A percentile compares a stretch with the other conserved stretches of the same genome.
Conservation (phyloP, 768 basidiomycete species). For the Boletus barrowsii region DNA sequence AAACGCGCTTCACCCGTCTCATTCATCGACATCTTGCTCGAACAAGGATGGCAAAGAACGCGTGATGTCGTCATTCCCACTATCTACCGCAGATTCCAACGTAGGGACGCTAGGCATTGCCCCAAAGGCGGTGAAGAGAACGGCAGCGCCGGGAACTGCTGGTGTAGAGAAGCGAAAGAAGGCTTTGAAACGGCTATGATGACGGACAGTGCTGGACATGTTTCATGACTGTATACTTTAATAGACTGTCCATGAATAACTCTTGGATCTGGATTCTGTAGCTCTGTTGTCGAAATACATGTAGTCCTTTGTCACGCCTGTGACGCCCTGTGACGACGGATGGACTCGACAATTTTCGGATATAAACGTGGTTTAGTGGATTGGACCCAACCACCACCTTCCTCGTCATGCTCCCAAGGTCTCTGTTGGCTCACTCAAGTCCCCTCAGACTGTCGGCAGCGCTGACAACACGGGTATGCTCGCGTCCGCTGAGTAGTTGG, state of each 20-base stretch:
- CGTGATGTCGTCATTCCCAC: constrained; percentile 64
- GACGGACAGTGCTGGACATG: constrained; percentile 2
- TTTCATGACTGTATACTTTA: constrained; percentile 1
- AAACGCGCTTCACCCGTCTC: constrained; percentile 41
- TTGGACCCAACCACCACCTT: not conserved
- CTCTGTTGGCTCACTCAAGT: constrained; percentile 17
- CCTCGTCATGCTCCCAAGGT: constrained; percentile 22
- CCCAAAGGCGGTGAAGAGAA: constrained; percentile 66
- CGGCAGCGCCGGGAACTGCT: constrained; percentile 51
- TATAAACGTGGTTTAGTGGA: not conserved
- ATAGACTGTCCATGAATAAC: not conserved
- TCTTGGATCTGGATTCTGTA: not conserved
- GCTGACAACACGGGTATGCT: constrained; percentile 6
- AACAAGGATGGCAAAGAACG: constrained; percentile 49
- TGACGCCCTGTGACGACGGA: constrained; percentile 22
- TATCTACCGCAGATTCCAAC: constrained; percentile 71
- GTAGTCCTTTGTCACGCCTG: constrained; percentile 11
- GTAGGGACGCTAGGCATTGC: constrained; percentile 40
- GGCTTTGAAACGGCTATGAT: constrained; percentile 73
- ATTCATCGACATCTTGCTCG: constrained; percentile 32
- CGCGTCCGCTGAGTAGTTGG: constrained; percentile 15
- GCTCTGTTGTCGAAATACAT: constrained; percentile 4
- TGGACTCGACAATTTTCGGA: constrained; percentile 15
- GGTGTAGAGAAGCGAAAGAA: constrained; percentile 86
- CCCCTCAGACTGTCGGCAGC: constrained; percentile 7